Evolutionary conservation across 768 basidiomycete genomes (phyloP), one percentile per base, ranked within the genome.

Genomic region (Boletus tomentosulus): DNA sequence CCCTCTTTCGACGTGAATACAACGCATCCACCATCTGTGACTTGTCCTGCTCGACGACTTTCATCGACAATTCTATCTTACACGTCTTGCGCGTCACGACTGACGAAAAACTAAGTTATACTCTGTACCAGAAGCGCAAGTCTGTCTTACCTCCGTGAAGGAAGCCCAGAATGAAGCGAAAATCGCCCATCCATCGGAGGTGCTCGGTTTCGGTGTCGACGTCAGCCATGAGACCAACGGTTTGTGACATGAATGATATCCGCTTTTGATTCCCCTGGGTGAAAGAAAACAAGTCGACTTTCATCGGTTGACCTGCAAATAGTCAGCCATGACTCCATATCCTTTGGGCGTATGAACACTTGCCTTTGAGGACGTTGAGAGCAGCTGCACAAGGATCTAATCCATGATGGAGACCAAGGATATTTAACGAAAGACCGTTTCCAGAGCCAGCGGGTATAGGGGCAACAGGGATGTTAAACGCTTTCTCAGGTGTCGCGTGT

Each of bases 371-470:
- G 15, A 78, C 83, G 63, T 90, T 92, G 59, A 94, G 71, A 25
- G 86, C 76, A 12, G 89, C 89, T n/a, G 76, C 76, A 15, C 74
- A 76, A n/a, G 86, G 76, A 64, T 92, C 87, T 46, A 83, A 75
- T 6, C 87, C 89, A 43, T 86, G 81, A 81, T 85, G 57, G 38
- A 58, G 54, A 52, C 91, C 91, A 22, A 92, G 68, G 16, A 93
- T 67, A 61, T 91, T 92, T 25, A 93, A 66, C 25, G 85, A 78
- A 24, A 86, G 70, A 3, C 82, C 91, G 58, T 94, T 94, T 5
- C 86, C 91, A 12, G 89, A 89, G 3, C 91, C 91, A 16, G 86
- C 84, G 6, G 92, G 89, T 63, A 94, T 82, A 3, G 86, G 89
- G 0, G 84, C 83, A 25, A 95, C 70, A 2, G 92, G 89, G 30